Conservation (phyloP, 768 basidiomycete genomes). For the Mrakia blollopis region DNA sequence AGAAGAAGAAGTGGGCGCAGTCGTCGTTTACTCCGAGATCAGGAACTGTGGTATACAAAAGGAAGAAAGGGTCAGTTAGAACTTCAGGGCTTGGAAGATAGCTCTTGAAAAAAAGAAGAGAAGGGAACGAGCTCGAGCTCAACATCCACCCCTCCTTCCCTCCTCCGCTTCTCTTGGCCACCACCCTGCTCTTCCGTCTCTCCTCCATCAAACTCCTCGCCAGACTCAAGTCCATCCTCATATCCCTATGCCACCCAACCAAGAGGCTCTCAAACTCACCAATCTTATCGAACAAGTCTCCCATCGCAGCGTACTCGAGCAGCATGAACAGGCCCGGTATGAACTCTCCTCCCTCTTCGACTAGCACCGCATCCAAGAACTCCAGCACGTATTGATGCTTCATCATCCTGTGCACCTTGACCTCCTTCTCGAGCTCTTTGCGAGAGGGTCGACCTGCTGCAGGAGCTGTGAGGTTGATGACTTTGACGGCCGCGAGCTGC, state of each 20-base stretch:
- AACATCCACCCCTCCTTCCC: slow-evolving; percentile 1
- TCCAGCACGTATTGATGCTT: slow-evolving; percentile 77
- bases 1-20: slow-evolving; percentile 83
- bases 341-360: slow-evolving; percentile 58
- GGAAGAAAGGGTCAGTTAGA: background rate
- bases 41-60: slow-evolving; percentile 57
- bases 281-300: slow-evolving; percentile 97
- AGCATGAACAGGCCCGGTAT: slow-evolving; percentile 85
- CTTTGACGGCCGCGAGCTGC: slow-evolving; percentile 79
- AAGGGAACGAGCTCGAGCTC: background rate
- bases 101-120: background rate
- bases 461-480: slow-evolving; percentile 54
- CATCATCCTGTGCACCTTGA: slow-evolving; percentile 74
- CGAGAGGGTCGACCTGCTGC: slow-evolving; percentile 41
- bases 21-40: slow-evolving; percentile 83
- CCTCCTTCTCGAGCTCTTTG: slow-evolving; percentile 84
- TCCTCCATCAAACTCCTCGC: background rate
- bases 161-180: background rate
- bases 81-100: background rate
- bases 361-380: slow-evolving; percentile 70
- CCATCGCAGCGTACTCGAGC: slow-evolving; percentile 84
- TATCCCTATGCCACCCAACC: too few species aligned
- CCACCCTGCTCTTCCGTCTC: background rate
- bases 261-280: slow-evolving; percentile 52
- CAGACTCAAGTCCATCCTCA: background rate